phyloP scores from a whole-genome alignment of 306 rosid species.

The Hippophae gyantsensis region DNA sequence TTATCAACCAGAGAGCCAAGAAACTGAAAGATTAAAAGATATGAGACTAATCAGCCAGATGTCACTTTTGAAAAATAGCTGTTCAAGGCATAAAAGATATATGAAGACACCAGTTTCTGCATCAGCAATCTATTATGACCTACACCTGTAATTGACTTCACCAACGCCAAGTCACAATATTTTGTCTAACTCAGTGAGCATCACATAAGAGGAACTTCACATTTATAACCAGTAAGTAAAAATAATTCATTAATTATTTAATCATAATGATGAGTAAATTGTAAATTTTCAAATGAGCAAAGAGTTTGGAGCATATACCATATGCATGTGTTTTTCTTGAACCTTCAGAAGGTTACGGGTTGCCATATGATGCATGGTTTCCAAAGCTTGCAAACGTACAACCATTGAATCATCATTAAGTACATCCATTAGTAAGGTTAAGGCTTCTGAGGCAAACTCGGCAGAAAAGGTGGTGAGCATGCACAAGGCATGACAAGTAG shows the following conservation, averaged over 20 bases:
- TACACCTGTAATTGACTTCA: background rate
- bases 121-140: background rate
- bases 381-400: slow-evolving; percentile 68
- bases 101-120: background rate
- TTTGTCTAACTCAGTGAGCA: background rate
- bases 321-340: slow-evolving; percentile 58
- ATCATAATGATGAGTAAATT: no score
- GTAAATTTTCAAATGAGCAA: no score
- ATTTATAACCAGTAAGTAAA: background rate
- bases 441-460: slow-evolving; percentile 56
- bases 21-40: slow-evolving; percentile 48
- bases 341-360: slow-evolving; percentile 38
- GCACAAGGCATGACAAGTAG: slow-evolving; percentile 55
- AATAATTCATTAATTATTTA: background rate
- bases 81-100: background rate
- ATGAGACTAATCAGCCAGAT: slow-evolving; percentile 2
- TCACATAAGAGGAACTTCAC: background rate
- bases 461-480: slow-evolving; percentile 43
- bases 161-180: background rate
- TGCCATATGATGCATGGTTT: slow-evolving; percentile 74
- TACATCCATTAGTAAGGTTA: slow-evolving; percentile 54
- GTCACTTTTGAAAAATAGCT: background rate
- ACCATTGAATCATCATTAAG: slow-evolving; percentile 59
- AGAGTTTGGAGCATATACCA: no score
- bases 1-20: slow-evolving; percentile 53